Conservation (phyloP, 2,329 filamentous ascomycete genomes). For the Neofusicoccum sp. region DNA sequence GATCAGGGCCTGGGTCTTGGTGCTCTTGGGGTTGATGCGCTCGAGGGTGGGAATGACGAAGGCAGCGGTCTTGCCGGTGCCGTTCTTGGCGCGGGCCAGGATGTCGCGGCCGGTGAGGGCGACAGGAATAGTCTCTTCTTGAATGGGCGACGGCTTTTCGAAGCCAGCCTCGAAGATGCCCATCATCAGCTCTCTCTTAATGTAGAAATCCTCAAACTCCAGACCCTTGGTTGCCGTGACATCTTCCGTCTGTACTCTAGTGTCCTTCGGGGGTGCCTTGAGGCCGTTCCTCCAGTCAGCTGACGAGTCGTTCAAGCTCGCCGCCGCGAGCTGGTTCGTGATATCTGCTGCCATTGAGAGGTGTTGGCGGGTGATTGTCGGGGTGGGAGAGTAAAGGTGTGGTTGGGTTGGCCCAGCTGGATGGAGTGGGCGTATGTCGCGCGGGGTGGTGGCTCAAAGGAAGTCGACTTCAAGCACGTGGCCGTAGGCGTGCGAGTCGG, state of each 20-base stretch:
- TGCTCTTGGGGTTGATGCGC: conserved; percentile 93
- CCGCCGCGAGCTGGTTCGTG: conserved; percentile 57
- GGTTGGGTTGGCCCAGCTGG: conserved; percentile 1
- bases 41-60: conserved; percentile 96
- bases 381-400: not conserved
- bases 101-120: conserved; percentile 94
- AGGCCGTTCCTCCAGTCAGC: conserved; percentile 74
- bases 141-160: conserved; percentile 97
- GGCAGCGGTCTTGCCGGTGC: conserved; percentile 96
- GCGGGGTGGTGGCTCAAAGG: conserved; percentile 5
- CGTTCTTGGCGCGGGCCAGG: conserved; percentile 94
- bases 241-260: conserved; percentile 86
- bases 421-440: not conserved
- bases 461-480: conserved; percentile 7
- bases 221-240: conserved; percentile 96
- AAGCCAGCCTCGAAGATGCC: conserved; percentile 99
- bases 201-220: conserved; percentile 94
- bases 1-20: conserved; percentile 94
- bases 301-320: conserved; percentile 49
- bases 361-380: not conserved
- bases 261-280: conserved; percentile 71
- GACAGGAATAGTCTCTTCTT: conserved; percentile 98
- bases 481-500: conserved; percentile 8
- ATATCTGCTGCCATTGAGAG: conserved; percentile 47
- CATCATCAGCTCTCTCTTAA: conserved; percentile 95